These are phyloP conservation scores for Trypanosoma grayi DNA, from an alignment of 208 protist genomes.

Conservation along the genomic window DNA sequence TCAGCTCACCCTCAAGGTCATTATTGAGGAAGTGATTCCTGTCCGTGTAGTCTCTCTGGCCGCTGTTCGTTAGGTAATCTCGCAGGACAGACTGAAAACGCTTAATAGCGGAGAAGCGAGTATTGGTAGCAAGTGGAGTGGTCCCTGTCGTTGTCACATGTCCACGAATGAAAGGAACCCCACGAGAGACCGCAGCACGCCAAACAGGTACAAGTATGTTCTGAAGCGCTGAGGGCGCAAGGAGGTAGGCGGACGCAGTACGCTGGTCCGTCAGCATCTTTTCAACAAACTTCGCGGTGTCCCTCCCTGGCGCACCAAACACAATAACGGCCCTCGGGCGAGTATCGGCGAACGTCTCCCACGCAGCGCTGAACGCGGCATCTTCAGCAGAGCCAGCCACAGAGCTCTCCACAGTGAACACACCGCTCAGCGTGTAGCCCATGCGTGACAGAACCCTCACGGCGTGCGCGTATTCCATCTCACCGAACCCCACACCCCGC, in stretches of 20 bases:
- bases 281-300: constrained; percentile 15
- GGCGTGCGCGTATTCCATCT: constrained; percentile 26
- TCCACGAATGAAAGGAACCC: background rate
- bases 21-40: constrained; percentile 15
- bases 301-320: background rate
- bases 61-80: constrained; percentile 17
- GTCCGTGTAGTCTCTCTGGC: background rate
- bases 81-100: constrained; percentile 25
- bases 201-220: constrained; percentile 1
- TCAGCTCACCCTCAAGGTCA: constrained; percentile 19
- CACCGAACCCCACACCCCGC: constrained; percentile 28
- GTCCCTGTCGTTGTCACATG: constrained; percentile 25
- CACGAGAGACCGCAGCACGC: background rate
- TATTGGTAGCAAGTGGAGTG: constrained; percentile 25
- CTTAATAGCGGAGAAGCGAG: constrained; percentile 11
- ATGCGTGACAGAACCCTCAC: constrained; percentile 13
- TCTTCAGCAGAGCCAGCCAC: background rate
- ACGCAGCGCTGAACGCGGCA: constrained; percentile 4
- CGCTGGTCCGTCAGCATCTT: constrained; percentile 22
- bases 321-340: constrained; percentile 25
- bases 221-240: constrained; percentile 6
- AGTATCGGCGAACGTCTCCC: constrained; percentile 14
- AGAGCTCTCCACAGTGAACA: constrained; percentile 20
- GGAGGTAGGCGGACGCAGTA: constrained; percentile 2
- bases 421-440: constrained; percentile 18